Percentiles rank a stretch among this genome's conserved stretches.
Conservation (phyloP, 495 filamentous ascomycete species). For the Copromyces sp. region DNA sequence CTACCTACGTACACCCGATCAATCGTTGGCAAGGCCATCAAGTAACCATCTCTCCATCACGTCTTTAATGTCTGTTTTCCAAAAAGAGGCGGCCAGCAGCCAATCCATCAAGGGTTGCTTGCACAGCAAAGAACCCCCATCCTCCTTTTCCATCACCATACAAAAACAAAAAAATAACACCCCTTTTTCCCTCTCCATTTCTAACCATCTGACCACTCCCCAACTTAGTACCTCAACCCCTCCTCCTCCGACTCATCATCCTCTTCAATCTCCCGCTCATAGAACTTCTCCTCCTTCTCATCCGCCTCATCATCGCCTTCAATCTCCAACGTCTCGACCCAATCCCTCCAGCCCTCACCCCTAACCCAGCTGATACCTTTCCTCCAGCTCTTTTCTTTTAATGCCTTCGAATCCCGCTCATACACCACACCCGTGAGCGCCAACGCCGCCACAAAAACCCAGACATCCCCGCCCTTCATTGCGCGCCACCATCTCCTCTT, state of each 20-base stretch:
- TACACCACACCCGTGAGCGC: constrained; percentile 70
- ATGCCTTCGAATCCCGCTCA: constrained; percentile 55
- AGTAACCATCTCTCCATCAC: not conserved
- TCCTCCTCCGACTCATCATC: constrained; percentile 6
- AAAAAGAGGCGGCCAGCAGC: not conserved
- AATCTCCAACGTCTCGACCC: constrained; percentile 28
- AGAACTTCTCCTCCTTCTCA: constrained; percentile 8
- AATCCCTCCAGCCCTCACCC: constrained; percentile 45
- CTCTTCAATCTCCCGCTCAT: not conserved
- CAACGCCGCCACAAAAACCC: constrained; percentile 67
- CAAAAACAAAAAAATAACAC: not conserved
- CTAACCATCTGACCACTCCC: not conserved
- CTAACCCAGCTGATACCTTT: constrained; percentile 66
- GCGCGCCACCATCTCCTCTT: constrained; percentile 80
- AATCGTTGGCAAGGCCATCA: not conserved
- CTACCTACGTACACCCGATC: not conserved
- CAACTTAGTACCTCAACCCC: not conserved
- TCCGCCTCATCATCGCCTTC: constrained; percentile 25
- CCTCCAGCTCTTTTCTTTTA: constrained; percentile 56
- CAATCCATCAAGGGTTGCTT: not conserved
- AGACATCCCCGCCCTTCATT: constrained; percentile 69
- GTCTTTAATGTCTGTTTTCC: not conserved
- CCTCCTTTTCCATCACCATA: not conserved
- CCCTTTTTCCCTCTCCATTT: not conserved
- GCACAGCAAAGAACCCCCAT: not conserved